Conservation (phyloP, 495 filamentous ascomycete genomes). For the Haplographium delicatum region DNA sequence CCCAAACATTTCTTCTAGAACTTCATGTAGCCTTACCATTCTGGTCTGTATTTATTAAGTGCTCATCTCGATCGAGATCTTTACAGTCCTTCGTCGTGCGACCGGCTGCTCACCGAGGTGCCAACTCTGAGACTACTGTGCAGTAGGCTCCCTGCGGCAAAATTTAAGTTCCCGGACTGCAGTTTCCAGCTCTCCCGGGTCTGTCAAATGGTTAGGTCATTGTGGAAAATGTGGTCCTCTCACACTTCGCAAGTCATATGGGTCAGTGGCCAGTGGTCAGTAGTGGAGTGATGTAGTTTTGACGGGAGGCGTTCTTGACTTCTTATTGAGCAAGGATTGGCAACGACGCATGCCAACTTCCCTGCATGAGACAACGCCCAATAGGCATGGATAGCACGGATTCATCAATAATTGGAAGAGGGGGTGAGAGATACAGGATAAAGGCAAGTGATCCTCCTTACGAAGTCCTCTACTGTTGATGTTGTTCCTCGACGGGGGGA, state of each 20-base stretch:
- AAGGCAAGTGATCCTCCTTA: conserved; percentile 5
- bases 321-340: conserved; percentile 17
- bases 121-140: background rate
- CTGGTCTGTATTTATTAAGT: background rate
- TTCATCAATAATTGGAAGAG: too few species aligned
- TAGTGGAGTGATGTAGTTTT: background rate
- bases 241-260: background rate
- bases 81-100: conserved; percentile 1
- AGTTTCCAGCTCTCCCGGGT: background rate
- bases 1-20: background rate
- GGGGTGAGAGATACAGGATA: conserved; percentile 7
- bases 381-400: conserved; percentile 14
- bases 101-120: conserved; percentile 4
- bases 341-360: conserved; percentile 3
- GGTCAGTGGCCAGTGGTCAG: background rate
- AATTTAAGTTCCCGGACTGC: background rate
- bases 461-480: too few species aligned
- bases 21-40: background rate
- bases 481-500: too few species aligned
- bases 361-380: conserved; percentile 21
- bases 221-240: background rate
- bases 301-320: conserved; percentile 17
- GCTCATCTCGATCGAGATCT: too few species aligned
- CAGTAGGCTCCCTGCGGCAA: background rate
- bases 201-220: background rate